Base-by-base conservation (phyloP, 306 rosid genomes). In the Ceratonia siliqua region DNA sequence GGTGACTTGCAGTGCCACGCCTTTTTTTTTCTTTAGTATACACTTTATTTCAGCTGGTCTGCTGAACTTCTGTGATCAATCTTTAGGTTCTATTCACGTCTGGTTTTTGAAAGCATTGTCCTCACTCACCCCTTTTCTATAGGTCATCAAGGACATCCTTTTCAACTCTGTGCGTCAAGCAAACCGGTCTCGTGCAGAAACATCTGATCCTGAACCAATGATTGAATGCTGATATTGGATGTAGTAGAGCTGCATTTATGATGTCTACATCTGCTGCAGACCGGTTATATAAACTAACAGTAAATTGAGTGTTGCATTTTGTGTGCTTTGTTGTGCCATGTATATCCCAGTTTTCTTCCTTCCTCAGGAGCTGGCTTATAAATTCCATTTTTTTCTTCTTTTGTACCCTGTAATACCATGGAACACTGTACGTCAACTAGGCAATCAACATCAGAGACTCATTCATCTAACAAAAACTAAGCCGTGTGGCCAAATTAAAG, bases 61-160 rank as follows among this genome's bases (percentile, higher is more conserved):
- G 49, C 78, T 61, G 38, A 65, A 67, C 63, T 62, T 8, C 32
- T 72, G 46, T 45, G 57, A 36, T 42, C 4, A 42, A 21, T 73
- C 57, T 50, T n/a, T 62, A 38, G 30, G 32, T 21, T 41, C 25
- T 36, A 21, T 72, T 5, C 9, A 20, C 20, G 14, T 52, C 73
- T 73, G 36, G 42, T 30, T 74, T 28, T 55, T 74, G 68, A 74
- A 28, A 18, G 15, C 25, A 36, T 45, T 61, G 30, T 12, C n/a
- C 49, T 36, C 32, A 62, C 30, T 0, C 46, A 20, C 50, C 49
- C 35, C 18, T 82, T 66, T 69, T 28, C 65, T 58, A 18, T 41
- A 92, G 99, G 99, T 95, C 70, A 90, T 95, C 87, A 92, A 95
- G 86, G 96, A 95, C 80, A 85, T 83, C 77, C 88, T 95, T 58